A percentile compares a stretch with the other conserved stretches of the same genome.
These are phyloP conservation scores for Chimonanthus salicifolius DNA, from an alignment of 164 flowering plant genomes.

Conservation along the genomic window DNA sequence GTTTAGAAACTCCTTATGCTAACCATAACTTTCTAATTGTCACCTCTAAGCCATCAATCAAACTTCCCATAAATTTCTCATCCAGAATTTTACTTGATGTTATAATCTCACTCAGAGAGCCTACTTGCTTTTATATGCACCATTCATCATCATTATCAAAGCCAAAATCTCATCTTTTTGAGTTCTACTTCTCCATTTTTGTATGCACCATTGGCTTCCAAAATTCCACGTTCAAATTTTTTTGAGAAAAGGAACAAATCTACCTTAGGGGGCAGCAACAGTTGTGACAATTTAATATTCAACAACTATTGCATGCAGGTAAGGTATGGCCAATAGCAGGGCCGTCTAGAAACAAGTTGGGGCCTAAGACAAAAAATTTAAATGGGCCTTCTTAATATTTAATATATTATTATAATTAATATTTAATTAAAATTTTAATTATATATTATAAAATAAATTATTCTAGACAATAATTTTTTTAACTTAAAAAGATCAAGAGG, in stretches of 20 bases:
- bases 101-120: neutral
- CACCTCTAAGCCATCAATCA: neutral
- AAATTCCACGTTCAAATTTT: neutral
- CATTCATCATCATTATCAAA: no score
- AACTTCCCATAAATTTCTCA: neutral
- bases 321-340: neutral
- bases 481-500: no score
- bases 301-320: neutral
- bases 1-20: neutral
- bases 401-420: no score
- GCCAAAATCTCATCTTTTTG: no score
- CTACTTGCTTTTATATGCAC: no score
- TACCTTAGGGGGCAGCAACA: neutral
- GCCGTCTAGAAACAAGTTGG: no score
- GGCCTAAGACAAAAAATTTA: no score
- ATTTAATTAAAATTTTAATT: no score
- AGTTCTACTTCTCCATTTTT: no score
- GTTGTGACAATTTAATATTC: neutral
- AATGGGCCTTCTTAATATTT: no score
- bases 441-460: no score
- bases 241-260: neutral
- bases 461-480: no score
- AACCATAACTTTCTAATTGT: neutral
- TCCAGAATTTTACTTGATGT: neutral
- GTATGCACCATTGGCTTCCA: neutral